Percentiles rank a stretch among this genome's conserved stretches.
These are phyloP conservation scores for Flaveria robusta DNA, from an alignment of 129 eudicot genomes.

Conservation along the genomic window DNA sequence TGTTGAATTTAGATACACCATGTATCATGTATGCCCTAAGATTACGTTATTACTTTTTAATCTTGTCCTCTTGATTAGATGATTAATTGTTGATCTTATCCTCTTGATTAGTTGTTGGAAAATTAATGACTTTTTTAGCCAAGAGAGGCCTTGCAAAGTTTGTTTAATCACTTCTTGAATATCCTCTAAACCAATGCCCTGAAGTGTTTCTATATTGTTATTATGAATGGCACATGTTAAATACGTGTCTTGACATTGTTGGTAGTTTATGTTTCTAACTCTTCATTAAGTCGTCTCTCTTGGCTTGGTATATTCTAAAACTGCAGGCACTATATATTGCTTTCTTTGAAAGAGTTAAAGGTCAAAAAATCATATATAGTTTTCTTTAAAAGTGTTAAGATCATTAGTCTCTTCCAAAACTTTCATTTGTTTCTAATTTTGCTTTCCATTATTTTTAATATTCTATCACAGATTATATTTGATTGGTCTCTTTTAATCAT, in stretches of 20 bases:
- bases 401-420: slow-evolving; percentile 36
- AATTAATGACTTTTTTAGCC: slow-evolving; percentile 34
- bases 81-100: too few species aligned
- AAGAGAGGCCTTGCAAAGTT: slow-evolving; percentile 81
- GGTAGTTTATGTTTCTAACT: slow-evolving; percentile 6
- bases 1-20: too few species aligned
- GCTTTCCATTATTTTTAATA: too few species aligned
- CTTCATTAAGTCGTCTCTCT: background rate
- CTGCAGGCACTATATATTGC: slow-evolving; percentile 65
- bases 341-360: too few species aligned
- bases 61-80: too few species aligned
- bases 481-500: too few species aligned
- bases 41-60: too few species aligned
- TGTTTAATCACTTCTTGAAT: slow-evolving; percentile 65
- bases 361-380: slow-evolving; percentile 12
- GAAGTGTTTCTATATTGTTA: slow-evolving; percentile 64
- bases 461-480: too few species aligned
- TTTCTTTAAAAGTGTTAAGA: slow-evolving; percentile 61
- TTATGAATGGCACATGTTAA: slow-evolving; percentile 69
- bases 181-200: slow-evolving; percentile 72
- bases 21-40: too few species aligned
- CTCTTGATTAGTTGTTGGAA: too few species aligned
- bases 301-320: slow-evolving; percentile 2
- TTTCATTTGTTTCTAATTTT: background rate
- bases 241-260: slow-evolving; percentile 42